Conservation (phyloP, 768 basidiomycete genomes). For the Podaxis carcinomalis region DNA sequence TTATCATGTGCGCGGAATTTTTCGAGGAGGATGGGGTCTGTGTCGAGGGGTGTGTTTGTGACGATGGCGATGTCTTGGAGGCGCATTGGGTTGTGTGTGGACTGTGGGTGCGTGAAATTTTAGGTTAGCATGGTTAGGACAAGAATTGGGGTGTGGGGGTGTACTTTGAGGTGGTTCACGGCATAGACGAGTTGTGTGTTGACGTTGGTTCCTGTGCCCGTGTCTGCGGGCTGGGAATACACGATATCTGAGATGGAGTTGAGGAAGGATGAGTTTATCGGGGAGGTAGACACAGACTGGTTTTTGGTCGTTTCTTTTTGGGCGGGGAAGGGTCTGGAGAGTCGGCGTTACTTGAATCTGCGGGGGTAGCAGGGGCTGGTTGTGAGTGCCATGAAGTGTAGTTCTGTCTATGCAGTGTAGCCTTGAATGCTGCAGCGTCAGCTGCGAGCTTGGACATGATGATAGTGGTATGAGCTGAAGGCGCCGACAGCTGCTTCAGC, state of each 20-base stretch:
- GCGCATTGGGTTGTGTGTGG: conserved; percentile 76
- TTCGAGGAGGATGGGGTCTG: conserved; percentile 66
- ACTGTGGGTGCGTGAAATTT: conserved; percentile 26
- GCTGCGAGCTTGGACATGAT: conserved; percentile 64
- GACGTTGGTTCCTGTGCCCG: conserved; percentile 73
- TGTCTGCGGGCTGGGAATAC: conserved; percentile 86
- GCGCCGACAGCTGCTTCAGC: neutral
- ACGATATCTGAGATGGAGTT: conserved; percentile 52
- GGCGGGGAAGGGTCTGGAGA: conserved; percentile 25
- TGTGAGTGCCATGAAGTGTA: conserved; percentile 76
- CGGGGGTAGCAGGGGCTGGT: conserved; percentile 29
- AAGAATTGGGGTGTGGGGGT: conserved; percentile 4
- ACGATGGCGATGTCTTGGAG: conserved; percentile 84
- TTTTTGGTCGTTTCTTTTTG: conserved; percentile 65
- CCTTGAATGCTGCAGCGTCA: conserved; percentile 71
- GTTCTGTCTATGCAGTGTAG: conserved; percentile 58
- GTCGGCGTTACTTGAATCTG: conserved; percentile 17
- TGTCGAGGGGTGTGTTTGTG: conserved; percentile 72
- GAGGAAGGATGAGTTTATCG: conserved; percentile 9
- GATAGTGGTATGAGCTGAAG: conserved; percentile 15
- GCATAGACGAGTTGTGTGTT: conserved; percentile 88
- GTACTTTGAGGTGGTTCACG: conserved; percentile 76
- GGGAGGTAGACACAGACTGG: conserved; percentile 41
- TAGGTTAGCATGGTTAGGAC: neutral
- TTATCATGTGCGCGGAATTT: conserved; percentile 81